These are phyloP conservation scores for Dillenia turbinata DNA, from an alignment of 164 flowering plant genomes.

Conservation along the genomic window DNA sequence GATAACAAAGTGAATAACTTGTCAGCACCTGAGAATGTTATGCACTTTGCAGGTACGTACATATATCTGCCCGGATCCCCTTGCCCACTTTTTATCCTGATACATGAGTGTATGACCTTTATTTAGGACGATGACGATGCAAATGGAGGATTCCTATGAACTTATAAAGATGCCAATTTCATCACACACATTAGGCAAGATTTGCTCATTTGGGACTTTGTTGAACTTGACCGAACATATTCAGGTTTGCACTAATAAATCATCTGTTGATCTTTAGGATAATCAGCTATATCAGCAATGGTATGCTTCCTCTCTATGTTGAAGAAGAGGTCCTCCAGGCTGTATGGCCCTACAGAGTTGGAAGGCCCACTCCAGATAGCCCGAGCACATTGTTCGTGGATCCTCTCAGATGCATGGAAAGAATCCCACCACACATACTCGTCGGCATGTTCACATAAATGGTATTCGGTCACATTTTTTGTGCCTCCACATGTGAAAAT, in stretches of 20 bases:
- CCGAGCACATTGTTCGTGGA: constrained; percentile 43
- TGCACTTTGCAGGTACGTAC: too few relatives aligned
- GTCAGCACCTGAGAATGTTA: too few relatives aligned
- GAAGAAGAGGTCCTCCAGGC: constrained; percentile 35
- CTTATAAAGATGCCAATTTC: too few relatives aligned
- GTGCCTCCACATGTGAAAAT: constrained; percentile 44
- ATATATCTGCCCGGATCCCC: too few relatives aligned
- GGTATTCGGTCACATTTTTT: constrained; percentile 19
- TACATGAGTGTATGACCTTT: too few relatives aligned
- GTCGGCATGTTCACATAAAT: constrained; percentile 30
- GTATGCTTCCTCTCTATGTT: constrained; percentile 8
- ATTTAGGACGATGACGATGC: too few relatives aligned
- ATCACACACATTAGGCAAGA: too few relatives aligned
- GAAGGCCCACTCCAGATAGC: constrained; percentile 43
- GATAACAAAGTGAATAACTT: too few relatives aligned
- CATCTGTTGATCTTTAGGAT: neutral
- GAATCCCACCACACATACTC: constrained; percentile 60
- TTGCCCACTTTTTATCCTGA: too few relatives aligned
- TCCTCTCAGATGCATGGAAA: constrained; percentile 45
- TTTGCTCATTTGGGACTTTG: too few relatives aligned
- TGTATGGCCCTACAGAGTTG: constrained; percentile 31
- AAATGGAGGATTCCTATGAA: too few relatives aligned
- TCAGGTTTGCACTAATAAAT: neutral
- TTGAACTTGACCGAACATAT: too few relatives aligned
- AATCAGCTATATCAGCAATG: constrained; percentile 26